Evolutionary conservation across 2,329 filamentous ascomycete species (phyloP).

Genomic region (Aspergillus sp.): DNA sequence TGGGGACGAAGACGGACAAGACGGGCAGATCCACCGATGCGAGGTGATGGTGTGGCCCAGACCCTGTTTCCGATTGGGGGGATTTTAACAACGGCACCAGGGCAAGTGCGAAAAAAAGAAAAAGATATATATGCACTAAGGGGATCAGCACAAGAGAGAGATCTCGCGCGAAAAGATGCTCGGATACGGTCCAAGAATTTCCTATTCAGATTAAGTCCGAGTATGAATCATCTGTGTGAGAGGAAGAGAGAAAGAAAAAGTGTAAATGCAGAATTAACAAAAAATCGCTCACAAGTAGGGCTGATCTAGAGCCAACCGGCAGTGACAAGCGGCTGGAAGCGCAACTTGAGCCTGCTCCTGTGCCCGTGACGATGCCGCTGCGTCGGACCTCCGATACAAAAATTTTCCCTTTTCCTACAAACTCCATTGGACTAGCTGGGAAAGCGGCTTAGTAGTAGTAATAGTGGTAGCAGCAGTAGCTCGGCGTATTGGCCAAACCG

Average conservation of each 20-base stretch:
- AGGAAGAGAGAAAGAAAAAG: too few species aligned
- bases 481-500: not conserved
- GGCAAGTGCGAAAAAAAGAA: not conserved
- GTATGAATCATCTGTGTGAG: too few species aligned
- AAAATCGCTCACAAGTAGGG: constrained; percentile 5
- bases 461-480: not conserved
- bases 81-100: not conserved
- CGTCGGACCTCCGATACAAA: not conserved
- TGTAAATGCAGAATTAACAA: not conserved
- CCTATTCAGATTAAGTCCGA: not conserved
- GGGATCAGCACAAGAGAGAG: not conserved
- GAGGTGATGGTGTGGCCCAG: not conserved
- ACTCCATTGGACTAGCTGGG: not conserved
- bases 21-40: not conserved
- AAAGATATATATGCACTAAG: not conserved
- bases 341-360: not conserved
- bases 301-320: constrained; percentile 1
- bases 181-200: not conserved
- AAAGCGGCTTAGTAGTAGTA: not conserved
- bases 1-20: not conserved
- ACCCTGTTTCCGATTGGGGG: not conserved
- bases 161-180: not conserved
- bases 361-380: not conserved
- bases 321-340: not conserved
- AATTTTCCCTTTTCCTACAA: not conserved